Evolutionary conservation across 805 yeast genomes (phyloP).

Genomic region (Henningerozyma blattae): DNA sequence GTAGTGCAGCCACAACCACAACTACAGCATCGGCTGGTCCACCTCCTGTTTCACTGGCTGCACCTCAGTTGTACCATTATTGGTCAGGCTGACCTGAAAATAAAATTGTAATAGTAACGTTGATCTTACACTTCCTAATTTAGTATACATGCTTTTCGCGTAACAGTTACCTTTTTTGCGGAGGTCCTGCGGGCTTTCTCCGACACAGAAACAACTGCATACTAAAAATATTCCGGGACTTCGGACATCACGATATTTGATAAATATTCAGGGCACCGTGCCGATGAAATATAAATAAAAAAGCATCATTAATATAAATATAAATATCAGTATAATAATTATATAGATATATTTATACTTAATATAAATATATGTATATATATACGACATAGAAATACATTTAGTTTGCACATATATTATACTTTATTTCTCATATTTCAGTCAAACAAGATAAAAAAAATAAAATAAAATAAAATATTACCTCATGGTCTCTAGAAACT

Average conservation of each 20-base stretch:
- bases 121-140: background rate
- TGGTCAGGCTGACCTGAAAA: constrained; percentile 36
- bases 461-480: too few relatives aligned
- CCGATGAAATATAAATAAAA: too few relatives aligned
- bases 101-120: background rate
- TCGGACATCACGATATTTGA: too few relatives aligned
- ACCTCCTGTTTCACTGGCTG: constrained; percentile 46
- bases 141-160: too few relatives aligned
- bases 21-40: constrained; percentile 17
- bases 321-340: too few relatives aligned
- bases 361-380: too few relatives aligned
- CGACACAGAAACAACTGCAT: background rate
- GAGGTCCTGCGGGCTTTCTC: background rate
- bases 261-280: too few relatives aligned
- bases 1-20: constrained; percentile 4
- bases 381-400: too few relatives aligned
- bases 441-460: background rate
- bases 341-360: too few relatives aligned
- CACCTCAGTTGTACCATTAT: constrained; percentile 52
- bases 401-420: too few relatives aligned
- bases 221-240: background rate
- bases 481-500: background rate
- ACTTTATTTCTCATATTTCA: background rate
- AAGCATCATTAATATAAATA: too few relatives aligned
- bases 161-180: background rate